Evolutionary conservation across 2,329 filamentous ascomycete species (phyloP).

Genomic region (Fusarium dlaminii): DNA sequence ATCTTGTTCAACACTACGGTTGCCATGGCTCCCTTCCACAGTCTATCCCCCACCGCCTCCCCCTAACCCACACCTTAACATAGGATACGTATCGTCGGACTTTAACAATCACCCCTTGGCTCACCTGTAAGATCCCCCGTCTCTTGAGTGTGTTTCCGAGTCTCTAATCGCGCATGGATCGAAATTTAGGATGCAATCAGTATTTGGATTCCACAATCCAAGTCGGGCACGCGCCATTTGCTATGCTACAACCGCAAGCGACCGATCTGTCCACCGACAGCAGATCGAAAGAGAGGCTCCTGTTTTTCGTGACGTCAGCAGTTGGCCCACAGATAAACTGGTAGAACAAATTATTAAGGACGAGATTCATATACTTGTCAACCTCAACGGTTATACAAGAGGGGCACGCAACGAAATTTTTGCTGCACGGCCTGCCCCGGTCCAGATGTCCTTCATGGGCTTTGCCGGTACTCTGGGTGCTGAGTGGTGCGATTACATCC

Average conservation of each 20-base stretch:
- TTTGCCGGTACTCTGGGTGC: constrained; percentile 96
- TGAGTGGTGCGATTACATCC: constrained; percentile 98
- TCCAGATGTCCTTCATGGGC: constrained; percentile 99
- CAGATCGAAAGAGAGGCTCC: constrained; percentile 95
- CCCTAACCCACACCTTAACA: constrained; percentile 82
- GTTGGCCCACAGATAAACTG: constrained; percentile 84
- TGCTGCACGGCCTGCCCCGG: constrained; percentile 89
- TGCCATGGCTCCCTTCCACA: constrained; percentile 83
- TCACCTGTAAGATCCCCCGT: constrained; percentile 69
- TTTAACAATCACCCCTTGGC: constrained; percentile 99
- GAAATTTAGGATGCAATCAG: constrained; percentile 83
- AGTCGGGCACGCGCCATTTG: constrained; percentile 84
- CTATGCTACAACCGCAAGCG: constrained; percentile 93
- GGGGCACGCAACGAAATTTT: constrained; percentile 98
- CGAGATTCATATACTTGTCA: constrained; percentile 92
- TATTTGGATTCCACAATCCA: constrained; percentile 89
- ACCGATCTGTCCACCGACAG: constrained; percentile 86
- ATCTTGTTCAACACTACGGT: constrained; percentile 85
- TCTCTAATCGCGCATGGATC: constrained; percentile 1
- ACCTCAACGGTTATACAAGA: constrained; percentile 97
- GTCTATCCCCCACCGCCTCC: constrained; percentile 89
- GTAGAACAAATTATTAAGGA: constrained; percentile 88
- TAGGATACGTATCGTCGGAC: constrained; percentile 97
- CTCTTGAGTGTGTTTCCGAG: background rate
- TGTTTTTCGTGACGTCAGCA: constrained; percentile 87